Evolutionary conservation across 1,284 basidiomycete species (phyloP).

Genomic region (Kwoniella shivajii): DNA sequence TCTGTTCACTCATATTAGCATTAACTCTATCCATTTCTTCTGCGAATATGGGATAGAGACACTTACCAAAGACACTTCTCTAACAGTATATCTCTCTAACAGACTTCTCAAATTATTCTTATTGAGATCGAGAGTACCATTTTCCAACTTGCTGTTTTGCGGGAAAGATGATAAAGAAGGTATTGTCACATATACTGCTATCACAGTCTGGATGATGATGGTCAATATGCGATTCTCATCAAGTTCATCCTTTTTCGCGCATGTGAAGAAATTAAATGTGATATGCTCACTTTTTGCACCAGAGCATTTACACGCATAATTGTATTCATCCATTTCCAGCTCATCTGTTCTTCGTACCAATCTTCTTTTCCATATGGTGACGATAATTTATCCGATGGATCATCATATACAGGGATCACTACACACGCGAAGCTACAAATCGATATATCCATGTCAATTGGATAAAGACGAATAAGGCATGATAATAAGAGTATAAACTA

Average conservation of each 20-base stretch:
- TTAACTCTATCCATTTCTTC: background rate
- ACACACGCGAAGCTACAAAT: constrained; percentile 80
- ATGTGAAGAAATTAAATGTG: background rate
- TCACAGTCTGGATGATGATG: constrained; percentile 67
- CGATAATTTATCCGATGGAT: constrained; percentile 66
- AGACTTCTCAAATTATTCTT: constrained; percentile 63
- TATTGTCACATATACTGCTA: constrained; percentile 88
- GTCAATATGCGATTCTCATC: background rate
- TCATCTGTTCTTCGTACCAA: constrained; percentile 68
- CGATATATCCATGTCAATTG: background rate
- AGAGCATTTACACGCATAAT: constrained; percentile 95
- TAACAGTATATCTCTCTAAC: constrained; percentile 70
- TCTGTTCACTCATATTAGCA: constrained; percentile 19
- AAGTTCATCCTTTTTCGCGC: background rate
- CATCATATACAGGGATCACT: constrained; percentile 85
- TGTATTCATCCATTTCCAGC: constrained; percentile 96
- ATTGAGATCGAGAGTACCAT: constrained; percentile 57
- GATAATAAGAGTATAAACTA: constrained; percentile 22
- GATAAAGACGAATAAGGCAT: background rate
- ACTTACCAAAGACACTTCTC: constrained; percentile 73
- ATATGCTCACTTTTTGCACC: constrained; percentile 79
- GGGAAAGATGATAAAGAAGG: constrained; percentile 67
- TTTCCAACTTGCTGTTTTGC: constrained; percentile 39
- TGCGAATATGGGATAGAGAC: background rate
- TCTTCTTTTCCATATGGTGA: constrained; percentile 60